Evolutionary conservation across 2,329 filamentous ascomycete species (phyloP), one percentile per base, ranked within the genome.

Genomic region (Cadophora malorum): DNA sequence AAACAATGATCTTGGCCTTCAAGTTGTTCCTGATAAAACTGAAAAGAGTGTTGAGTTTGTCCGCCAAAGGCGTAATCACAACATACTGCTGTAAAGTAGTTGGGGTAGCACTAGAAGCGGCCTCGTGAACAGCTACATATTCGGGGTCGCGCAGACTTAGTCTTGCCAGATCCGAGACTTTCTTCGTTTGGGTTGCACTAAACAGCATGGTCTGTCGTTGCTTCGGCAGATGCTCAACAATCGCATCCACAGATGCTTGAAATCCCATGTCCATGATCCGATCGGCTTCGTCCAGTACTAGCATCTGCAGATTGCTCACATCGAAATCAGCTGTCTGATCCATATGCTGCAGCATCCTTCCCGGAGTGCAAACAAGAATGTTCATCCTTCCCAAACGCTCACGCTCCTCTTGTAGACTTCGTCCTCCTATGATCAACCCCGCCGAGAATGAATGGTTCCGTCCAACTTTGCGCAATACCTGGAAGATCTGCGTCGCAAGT

Each of bases 201-300:
- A 98, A 99, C 10, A 99, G 87, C 77, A 99, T 85, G 0, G 96
- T 99, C 80, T 99, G 96, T 70, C 96, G 86, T 33, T 90, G 83
- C 74, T 88, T 90, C 0, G 96, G 96, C 1, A 99, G 83, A 78
- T 98, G 96, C 70, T 97, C 94, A 33, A 99, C 82, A 62, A 99
- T 91, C 0, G 96, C 96, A 80, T 99, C 96, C 3, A 99, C 90
- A 0, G 93, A 93, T 5, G 85, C 84, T 79, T 97, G 91, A 79
- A 99, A 99, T 5, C 96, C 96, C 93, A 98, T 96, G 77, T 99
- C 96, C 86, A 99, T 89, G 76, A 97, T 97, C 49, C 96, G 88
- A 79, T 99, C 96, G 2, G 96, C 96, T 79, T 99, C 96, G 75
- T 99, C 96, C 66, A 99, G 83, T 0, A 99, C 94, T 62, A 99